Evolutionary conservation across 2,329 filamentous ascomycete genomes (phyloP).

Genomic region (Claviceps digitariae): DNA sequence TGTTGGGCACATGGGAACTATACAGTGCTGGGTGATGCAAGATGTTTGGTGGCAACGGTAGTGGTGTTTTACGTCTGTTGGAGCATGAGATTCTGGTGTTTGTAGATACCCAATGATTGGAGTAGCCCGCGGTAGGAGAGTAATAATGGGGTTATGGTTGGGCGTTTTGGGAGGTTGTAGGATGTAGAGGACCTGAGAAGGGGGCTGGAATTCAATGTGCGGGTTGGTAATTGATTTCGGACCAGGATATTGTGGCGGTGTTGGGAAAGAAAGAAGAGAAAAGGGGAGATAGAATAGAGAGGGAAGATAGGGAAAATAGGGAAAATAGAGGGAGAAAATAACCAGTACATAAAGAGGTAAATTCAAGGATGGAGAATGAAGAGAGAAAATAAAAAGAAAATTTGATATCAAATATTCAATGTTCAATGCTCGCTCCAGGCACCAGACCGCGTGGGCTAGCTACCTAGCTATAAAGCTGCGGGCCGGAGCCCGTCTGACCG

Average conservation of each 20-base stretch:
- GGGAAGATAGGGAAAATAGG: background rate
- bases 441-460: too few species aligned
- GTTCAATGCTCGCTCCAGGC: too few species aligned
- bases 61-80: background rate
- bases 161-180: too few species aligned
- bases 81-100: background rate
- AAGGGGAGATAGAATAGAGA: background rate
- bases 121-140: background rate
- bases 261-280: background rate
- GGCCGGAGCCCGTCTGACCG: too few species aligned
- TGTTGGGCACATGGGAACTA: background rate
- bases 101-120: background rate
- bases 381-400: background rate
- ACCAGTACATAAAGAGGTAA: too few species aligned
- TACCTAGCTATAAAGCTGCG: too few species aligned
- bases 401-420: too few species aligned
- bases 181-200: too few species aligned
- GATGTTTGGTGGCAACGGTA: background rate
- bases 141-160: background rate
- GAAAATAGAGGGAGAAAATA: too few species aligned
- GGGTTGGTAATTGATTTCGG: too few species aligned
- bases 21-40: background rate
- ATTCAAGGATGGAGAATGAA: background rate
- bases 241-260: too few species aligned
- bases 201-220: too few species aligned